Evolutionary conservation across 2,329 filamentous ascomycete species (phyloP), one percentile per base, ranked within the genome.

Genomic region (Mariannaea elegans): DNA sequence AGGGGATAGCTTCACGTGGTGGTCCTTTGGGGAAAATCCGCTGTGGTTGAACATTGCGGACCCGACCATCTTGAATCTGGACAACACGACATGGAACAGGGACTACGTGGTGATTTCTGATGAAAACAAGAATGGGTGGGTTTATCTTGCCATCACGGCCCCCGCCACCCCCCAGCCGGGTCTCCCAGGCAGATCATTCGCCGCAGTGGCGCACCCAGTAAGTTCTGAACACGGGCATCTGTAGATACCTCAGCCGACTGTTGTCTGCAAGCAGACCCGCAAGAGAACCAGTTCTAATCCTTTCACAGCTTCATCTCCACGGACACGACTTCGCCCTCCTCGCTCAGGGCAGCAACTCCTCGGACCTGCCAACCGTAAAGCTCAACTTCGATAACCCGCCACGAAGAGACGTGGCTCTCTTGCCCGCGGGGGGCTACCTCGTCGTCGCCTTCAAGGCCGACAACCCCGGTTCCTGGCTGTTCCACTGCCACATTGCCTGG

Each of bases 1-100:
- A 14, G 46, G 31, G 9, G 18, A 50, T 18, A 50, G 27, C 14
- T 50, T 50, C 18, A 50, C 5, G 23, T 50, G 46, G 46, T 50
- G 46, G 46, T 50, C 46, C 12, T 38, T 50, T 38, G 46, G 46
- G n/a, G 46, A 50, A 5, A 53, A 53, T 5, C 63, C 63, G 16
- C 38, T 65, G 4, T 65, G 62, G 63, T 9, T 65, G 3, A 52
- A 65, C 36, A 65, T 65, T 5, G 59, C 62, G 2, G 39, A 65
- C 1, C 63, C 63, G 0, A 63, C 63, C 0, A 65, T 65, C 3
- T 16, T 61, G 0, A 51, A 42, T 4, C 59, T 65, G 1, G 27
- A 65, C 3, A 65, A 54, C 1, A 50, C 48, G 2, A 59, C 39
- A 16, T 50, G 46, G 46, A 18, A 31, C n/a, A n/a, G 7, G 7